Percentiles rank a stretch among this genome's conserved stretches.
phyloP scores from a whole-genome alignment of 176 grass and related monocot species.

The Carex littledalei region DNA sequence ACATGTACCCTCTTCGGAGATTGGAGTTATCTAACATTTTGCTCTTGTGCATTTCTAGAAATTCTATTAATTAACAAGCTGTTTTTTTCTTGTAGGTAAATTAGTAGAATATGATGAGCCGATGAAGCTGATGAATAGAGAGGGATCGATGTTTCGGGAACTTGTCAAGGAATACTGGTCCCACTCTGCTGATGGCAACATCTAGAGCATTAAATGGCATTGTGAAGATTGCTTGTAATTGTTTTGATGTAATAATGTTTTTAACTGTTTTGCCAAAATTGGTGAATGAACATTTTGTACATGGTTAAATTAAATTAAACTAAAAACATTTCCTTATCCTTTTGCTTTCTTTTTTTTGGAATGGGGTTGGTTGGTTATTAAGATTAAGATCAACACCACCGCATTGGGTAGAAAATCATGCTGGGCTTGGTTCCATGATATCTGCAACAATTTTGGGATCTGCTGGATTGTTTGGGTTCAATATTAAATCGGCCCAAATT shows the following conservation, averaged over 20 bases:
- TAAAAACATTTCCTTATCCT: too few species aligned
- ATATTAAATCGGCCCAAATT: not conserved
- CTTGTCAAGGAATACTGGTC: slow-evolving; percentile 83
- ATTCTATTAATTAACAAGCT: not conserved
- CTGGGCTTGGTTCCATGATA: too few species aligned
- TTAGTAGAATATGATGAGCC: slow-evolving; percentile 66
- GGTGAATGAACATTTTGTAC: too few species aligned
- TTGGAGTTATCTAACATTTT: not conserved
- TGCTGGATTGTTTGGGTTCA: not conserved
- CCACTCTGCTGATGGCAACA: slow-evolving; percentile 29
- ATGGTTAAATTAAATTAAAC: too few species aligned
- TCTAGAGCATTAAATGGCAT: slow-evolving; percentile 1
- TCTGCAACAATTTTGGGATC: not conserved
- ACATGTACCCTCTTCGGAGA: too few species aligned
- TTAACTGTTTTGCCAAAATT: too few species aligned
- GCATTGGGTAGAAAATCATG: too few species aligned
- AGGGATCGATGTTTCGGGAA: slow-evolving; percentile 53
- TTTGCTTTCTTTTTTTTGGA: too few species aligned
- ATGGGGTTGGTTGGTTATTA: too few species aligned
- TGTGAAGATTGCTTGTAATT: too few species aligned
- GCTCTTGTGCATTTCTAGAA: not conserved
- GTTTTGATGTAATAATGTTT: too few species aligned
- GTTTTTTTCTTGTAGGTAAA: slow-evolving; percentile 32
- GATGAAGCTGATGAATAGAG: slow-evolving; percentile 58
- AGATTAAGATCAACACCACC: too few species aligned